Conservation (phyloP, 805 yeast species). For the Vanderwaltozyma tropicalis region DNA sequence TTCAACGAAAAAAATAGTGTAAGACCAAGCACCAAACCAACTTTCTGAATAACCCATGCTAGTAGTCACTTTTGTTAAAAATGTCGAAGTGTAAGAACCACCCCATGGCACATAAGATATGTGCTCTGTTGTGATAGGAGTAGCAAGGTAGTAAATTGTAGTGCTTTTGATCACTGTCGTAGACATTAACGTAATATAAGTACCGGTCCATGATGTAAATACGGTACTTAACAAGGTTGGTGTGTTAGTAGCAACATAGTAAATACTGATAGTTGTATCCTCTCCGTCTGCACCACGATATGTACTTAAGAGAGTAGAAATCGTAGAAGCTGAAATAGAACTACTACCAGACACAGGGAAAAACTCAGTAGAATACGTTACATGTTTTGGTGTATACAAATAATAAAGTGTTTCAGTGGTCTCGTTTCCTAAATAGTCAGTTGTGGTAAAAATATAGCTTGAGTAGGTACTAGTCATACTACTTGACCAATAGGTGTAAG, state of each 20-base stretch:
- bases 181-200: background rate
- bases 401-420: background rate
- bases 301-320: background rate
- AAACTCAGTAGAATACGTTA: background rate
- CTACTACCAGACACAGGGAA: slow-evolving; percentile 4
- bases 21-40: background rate
- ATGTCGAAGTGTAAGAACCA: background rate
- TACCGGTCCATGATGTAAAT: slow-evolving; percentile 1
- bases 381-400: background rate
- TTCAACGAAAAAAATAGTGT: background rate
- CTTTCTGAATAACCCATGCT: background rate
- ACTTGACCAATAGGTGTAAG: background rate
- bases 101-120: slow-evolving; percentile 1
- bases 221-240: background rate
- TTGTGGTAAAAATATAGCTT: background rate
- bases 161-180: background rate
- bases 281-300: background rate
- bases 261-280: background rate
- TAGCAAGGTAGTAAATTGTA: background rate
- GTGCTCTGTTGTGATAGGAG: background rate
- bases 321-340: background rate
- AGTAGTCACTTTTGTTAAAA: background rate
- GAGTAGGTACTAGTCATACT: background rate
- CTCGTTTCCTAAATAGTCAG: background rate
- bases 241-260: background rate